Base-by-base conservation (phyloP, 148 eudicot genomes). In the Dysphania ambrosioides region DNA sequence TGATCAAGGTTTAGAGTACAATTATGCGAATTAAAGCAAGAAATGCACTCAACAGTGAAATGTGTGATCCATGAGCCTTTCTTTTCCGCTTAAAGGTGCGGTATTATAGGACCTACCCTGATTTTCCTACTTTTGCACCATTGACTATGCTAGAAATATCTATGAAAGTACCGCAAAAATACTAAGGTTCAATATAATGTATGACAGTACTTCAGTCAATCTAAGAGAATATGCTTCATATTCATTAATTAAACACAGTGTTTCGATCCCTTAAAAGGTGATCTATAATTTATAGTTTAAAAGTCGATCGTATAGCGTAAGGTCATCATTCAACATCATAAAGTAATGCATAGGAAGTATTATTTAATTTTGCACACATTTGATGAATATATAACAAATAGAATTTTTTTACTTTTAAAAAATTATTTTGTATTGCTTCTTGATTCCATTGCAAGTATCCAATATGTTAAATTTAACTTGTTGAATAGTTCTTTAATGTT, bases 1-100 rank as follows among this genome's bases (percentile, higher is more conserved):
- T 47, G 35, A 5, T 36, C 40, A 29, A 68, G 35, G 9, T 68
- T 68, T 27, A 8, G 36, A 68, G 36, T 47, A 44, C 31, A 51
- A 32, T 53, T 10, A 55, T 70, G 29, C 53, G 16, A 4, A 47
- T 47, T n/a, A 70, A 70, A 51, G 41, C 51, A 70, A 21, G 26
- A 24, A 27, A 51, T 30, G 61, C 49, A 27, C 49, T 27, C 32
- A 68, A 65, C 42, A 19, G 13, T 65, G 47, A 32, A 42, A 5
- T 66, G 24, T 8, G 26, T 13, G 1, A 55, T 21, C 30, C 18
- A 70, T 51, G 41, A 36, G 60, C 64, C 74, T 55, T 36, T 71
- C 74, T 71, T 71, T 70, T 71, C 42, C n/a, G 64, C 30, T 70
- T n/a, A 53, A 58, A 71, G 47, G 18, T 34, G 36, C 72, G 72